These are phyloP conservation scores for Cercospora berteroae DNA, from an alignment of 2,329 filamentous ascomycete species.

Conservation along the genomic window DNA sequence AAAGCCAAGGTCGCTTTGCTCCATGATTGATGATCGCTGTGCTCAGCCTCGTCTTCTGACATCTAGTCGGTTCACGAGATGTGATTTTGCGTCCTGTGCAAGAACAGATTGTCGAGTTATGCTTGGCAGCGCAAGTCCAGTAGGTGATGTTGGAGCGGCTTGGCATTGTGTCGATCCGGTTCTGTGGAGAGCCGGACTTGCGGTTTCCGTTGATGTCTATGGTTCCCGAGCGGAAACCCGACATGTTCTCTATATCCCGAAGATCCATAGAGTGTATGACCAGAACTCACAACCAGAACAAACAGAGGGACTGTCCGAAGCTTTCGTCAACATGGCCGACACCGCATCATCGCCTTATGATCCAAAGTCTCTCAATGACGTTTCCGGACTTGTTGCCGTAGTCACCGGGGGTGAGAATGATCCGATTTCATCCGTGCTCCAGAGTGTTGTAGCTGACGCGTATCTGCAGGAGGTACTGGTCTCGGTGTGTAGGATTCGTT, in stretches of 20 bases:
- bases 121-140: not conserved
- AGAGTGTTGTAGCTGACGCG: not conserved
- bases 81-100: too few species aligned
- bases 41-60: not conserved
- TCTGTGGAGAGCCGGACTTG: not conserved
- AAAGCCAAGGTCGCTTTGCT: not conserved
- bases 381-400: constrained; percentile 34
- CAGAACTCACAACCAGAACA: not conserved
- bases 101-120: not conserved
- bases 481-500: not conserved
- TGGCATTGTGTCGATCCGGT: not conserved
- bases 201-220: not conserved
- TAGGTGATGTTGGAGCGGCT: not conserved
- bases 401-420: constrained; percentile 31
- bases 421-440: not conserved
- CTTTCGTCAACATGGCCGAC: not conserved
- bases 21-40: not conserved
- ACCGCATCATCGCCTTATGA: constrained; percentile 28
- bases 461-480: constrained; percentile 5
- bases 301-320: not conserved
- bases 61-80: not conserved
- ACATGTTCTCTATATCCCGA: not conserved
- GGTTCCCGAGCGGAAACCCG: not conserved
- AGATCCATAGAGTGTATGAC: not conserved
- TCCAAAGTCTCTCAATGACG: constrained; percentile 27